Conservation (phyloP, 805 yeast species). For the Ogataea haglerorum region DNA sequence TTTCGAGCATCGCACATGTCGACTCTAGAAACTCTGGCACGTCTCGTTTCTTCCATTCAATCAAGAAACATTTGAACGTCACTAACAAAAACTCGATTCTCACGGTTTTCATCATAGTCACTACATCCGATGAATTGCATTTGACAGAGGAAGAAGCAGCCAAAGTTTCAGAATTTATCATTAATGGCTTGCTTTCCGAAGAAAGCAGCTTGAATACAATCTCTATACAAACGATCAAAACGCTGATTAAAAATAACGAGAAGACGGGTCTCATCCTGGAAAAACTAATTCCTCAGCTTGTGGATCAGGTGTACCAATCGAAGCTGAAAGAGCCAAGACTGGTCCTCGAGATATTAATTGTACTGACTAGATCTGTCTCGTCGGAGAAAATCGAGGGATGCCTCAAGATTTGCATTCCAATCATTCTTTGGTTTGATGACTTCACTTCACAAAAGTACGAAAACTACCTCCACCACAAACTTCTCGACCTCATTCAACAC, state of each 20-base stretch:
- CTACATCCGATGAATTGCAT: conserved; percentile 35
- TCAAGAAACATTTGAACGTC: conserved; percentile 29
- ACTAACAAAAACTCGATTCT: conserved; percentile 38
- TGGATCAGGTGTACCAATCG: conserved; percentile 25
- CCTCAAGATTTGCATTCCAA: conserved; percentile 31
- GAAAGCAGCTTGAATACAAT: conserved; percentile 35
- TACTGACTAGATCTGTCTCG: conserved; percentile 38
- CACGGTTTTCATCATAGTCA: conserved; percentile 42
- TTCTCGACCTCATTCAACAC: conserved; percentile 44
- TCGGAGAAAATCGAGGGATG: conserved; percentile 33
- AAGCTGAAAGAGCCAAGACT: conserved; percentile 35
- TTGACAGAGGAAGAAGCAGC: conserved; percentile 38
- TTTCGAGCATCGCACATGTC: conserved; percentile 29
- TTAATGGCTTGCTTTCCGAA: conserved; percentile 34
- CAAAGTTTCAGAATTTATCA: conserved; percentile 33
- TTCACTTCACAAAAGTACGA: conserved; percentile 23
- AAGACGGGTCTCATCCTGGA: conserved; percentile 40
- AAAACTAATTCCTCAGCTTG: conserved; percentile 43
- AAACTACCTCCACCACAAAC: conserved; percentile 43
- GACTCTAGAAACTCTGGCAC: conserved; percentile 24
- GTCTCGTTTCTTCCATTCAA: conserved; percentile 36
- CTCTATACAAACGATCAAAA: conserved; percentile 59
- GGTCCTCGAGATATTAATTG: conserved; percentile 47
- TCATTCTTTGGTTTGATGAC: conserved; percentile 32
- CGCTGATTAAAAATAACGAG: conserved; percentile 40